A percentile compares a stretch with the other conserved stretches of the same genome.
Conservation (phyloP, 164 flowering plant genomes). For the Dillenia suffruticosa region DNA sequence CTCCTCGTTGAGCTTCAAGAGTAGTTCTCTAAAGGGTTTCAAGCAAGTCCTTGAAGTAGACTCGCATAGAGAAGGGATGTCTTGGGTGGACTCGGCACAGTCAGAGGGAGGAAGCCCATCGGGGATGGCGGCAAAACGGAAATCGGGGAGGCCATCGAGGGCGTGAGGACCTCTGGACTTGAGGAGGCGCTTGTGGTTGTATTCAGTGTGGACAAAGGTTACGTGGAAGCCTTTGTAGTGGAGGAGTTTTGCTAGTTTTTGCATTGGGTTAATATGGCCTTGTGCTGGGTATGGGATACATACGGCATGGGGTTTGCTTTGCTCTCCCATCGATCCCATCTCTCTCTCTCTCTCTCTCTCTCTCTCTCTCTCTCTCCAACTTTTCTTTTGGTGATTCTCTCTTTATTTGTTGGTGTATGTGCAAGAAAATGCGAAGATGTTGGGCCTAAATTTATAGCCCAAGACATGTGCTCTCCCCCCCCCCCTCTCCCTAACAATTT, state of each 20-base stretch:
- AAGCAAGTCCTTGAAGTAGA: constrained; percentile 18
- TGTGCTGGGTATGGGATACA: too few relatives aligned
- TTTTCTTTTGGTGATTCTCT: not conserved
- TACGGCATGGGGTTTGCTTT: too few relatives aligned
- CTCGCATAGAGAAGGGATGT: constrained; percentile 23
- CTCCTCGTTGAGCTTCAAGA: constrained; percentile 19
- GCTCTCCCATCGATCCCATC: not conserved
- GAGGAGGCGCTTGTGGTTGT: constrained; percentile 14
- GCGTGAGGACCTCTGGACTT: constrained; percentile 7
- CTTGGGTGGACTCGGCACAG: constrained; percentile 29
- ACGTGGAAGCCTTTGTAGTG: constrained; percentile 12
- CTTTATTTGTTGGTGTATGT: too few relatives aligned
- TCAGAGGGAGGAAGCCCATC: constrained; percentile 43
- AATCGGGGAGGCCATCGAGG: constrained; percentile 8
- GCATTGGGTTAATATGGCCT: not conserved
- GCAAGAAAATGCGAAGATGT: too few relatives aligned
- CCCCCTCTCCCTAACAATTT: too few relatives aligned
- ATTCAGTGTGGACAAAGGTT: constrained; percentile 17
- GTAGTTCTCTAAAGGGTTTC: constrained; percentile 27
- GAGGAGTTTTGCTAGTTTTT: constrained; percentile 17
- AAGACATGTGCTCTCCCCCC: too few relatives aligned
- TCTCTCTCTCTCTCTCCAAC: not conserved
- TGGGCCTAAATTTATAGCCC: too few relatives aligned
- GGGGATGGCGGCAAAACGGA: constrained; percentile 9
- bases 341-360: not conserved